These are phyloP conservation scores for Tetraselmis chui DNA, from an alignment of 139 green algal genomes.

Conservation along the genomic window DNA sequence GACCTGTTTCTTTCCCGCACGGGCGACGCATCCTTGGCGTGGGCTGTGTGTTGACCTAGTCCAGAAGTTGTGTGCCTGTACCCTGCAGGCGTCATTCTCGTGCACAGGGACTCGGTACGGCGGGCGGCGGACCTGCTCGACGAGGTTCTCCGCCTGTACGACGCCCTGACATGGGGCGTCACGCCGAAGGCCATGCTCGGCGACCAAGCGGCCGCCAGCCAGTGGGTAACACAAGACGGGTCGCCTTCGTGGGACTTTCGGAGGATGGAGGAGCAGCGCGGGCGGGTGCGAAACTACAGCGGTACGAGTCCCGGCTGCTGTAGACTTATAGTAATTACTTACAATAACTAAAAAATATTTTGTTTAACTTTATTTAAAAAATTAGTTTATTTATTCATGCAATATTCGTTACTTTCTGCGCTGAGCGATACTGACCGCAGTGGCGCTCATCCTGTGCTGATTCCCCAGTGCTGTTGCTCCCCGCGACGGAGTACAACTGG, in stretches of 20 bases:
- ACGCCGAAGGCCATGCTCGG: not conserved
- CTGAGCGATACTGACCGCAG: not conserved
- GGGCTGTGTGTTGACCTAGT: not conserved
- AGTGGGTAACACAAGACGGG: not conserved
- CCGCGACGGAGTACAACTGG: not conserved
- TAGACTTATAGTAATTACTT: not conserved
- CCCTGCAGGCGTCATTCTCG: not conserved
- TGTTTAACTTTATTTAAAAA: not conserved
- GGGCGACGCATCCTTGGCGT: not conserved
- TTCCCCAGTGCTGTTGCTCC: not conserved
- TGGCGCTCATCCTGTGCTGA: too few species aligned
- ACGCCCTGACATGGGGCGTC: not conserved
- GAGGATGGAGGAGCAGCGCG: not conserved
- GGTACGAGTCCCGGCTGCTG: not conserved
- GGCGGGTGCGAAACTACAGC: not conserved
- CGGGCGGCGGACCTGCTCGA: not conserved
- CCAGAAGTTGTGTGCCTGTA: not conserved
- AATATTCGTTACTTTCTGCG: not conserved
- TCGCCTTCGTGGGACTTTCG: not conserved
- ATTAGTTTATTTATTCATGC: not conserved
- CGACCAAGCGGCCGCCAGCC: not conserved
- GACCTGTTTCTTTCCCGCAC: not conserved
- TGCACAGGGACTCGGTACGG: not conserved
- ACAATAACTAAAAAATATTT: not conserved
- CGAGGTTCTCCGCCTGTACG: not conserved